Evolutionary conservation across 306 rosid genomes (phyloP), one percentile per base, ranked within the genome.

Genomic region (Quercus wislizeni): DNA sequence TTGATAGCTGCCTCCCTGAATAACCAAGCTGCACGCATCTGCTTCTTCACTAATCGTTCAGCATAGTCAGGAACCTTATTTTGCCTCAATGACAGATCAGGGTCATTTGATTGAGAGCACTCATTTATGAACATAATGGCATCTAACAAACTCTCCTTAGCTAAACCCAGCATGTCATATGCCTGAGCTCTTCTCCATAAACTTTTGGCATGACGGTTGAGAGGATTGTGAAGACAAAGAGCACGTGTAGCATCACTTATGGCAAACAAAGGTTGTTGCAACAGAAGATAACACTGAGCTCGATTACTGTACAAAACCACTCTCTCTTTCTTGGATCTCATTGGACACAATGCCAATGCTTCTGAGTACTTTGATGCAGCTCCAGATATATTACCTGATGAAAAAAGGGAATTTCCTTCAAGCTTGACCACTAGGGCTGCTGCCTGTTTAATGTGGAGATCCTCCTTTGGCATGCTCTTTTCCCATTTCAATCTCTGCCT

Each of bases 161-260:
- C 97, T 77, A 88, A 81, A 35, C 98, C 99, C 75, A 96, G 92
- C 98, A 96, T 93, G 87, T 96, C 99, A 52, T 96, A 93, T 43
- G 99, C 98, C 84, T 96, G 99, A 62, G 99, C 98, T 87, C 98
- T 89, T 84, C 99, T 93, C 98, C 99, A 96, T 7, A 96, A 94
- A 79, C 98, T 93, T 87, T 96, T 96, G 81, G 99, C 99, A 80
- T 96, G 99, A 41, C 97, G 96, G 81, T 96, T 93, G 70, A 90
- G 91, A 35, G 98, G 98, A 83, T 82, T 91, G 88, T 96, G 99
- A 78, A 96, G 99, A 85, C 97, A 91, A 6, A 96, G 94, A 73
- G 99, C 98, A 33, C 91, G 88, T 25, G 99, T 93, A 74, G 98
- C 98, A 86, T 96, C 99, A 79, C 98, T 89, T 75, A 93, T 96